Conservation (phyloP, 75 land plant species). For the Sequoia sempervirens region DNA sequence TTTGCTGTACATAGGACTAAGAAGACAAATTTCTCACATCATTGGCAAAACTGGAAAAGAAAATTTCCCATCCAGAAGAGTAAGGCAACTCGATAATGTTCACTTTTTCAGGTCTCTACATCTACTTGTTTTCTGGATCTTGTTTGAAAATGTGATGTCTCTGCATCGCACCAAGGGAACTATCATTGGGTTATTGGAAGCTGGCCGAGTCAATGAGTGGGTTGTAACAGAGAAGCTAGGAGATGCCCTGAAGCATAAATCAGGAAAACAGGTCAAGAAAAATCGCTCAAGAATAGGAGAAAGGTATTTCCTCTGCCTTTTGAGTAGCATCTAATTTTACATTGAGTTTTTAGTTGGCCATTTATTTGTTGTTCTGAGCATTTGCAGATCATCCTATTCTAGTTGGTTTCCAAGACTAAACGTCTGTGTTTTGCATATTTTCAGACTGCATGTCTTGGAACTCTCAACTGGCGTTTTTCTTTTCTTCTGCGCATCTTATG, state of each 20-base stretch:
- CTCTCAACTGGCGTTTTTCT: conserved; percentile 42
- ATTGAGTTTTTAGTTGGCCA: not conserved
- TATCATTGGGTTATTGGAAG: conserved; percentile 64
- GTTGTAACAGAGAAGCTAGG: conserved; percentile 88
- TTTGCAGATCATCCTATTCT: not conserved
- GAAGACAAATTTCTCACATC: not conserved
- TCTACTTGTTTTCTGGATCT: conserved; percentile 77
- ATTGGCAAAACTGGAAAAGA: not conserved
- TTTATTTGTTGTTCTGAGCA: not conserved
- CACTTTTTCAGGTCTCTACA: conserved; percentile 56
- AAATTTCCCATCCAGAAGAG: not conserved
- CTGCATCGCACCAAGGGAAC: conserved; percentile 73
- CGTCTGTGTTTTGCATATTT: conserved; percentile 4
- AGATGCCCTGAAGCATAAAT: conserved; percentile 26
- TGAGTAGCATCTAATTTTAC: not conserved
- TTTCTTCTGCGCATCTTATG: conserved; percentile 49
- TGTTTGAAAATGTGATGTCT: conserved; percentile 91
- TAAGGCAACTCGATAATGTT: not conserved
- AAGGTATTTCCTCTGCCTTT: conserved; percentile 32
- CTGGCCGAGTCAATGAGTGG: conserved; percentile 76
- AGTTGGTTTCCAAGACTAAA: not conserved
- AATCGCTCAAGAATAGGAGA: conserved; percentile 45
- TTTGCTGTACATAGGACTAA: not conserved
- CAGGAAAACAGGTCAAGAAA: conserved; percentile 20
- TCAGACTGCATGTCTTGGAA: conserved; percentile 62